Base-by-base conservation (phyloP, 257 asterid species). In the Eucommia ulmoides region DNA sequence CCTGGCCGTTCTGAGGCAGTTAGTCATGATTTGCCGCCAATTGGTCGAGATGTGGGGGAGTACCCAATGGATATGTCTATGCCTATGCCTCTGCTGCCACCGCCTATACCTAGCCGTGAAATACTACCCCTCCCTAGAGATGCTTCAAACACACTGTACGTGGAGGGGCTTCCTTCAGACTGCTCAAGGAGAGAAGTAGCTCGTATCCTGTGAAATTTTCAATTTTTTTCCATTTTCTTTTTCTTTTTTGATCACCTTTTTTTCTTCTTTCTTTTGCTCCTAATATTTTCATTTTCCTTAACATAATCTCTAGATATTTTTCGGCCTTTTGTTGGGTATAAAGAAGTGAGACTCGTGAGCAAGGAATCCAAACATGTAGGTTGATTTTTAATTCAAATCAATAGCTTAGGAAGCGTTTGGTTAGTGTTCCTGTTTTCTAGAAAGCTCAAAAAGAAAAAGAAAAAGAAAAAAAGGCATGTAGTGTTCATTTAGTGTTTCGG, bases 321-420 rank as follows among this genome's bases (percentile, higher is more conserved):
- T 57, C 89, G 94, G 38, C 93, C 89, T n/a, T 87, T 83, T 26
- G 86, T 80, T 19, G 94, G 96, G 51, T 87, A 76, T 59, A 76
- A 68, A 65, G 93, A 78, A 74, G 84, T 76, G 55, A 76, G 93
- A 69, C 81, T 83, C 42, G 88, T 83, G 47, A 83, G 80, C 23
- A 83, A 76, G 60, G 94, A 76, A 24, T 68, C 94, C 12, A 79
- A 82, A 76, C 80, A 65, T 19, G 96, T 83, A 74, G 68, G 88
- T 16, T 29, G 38, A 5, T 7, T 29, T 41, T 17, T 42, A 2
- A 49, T 46, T 10, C n/a, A 41, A 33, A 35, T 35, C 3, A 10
- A 18, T 18, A 35, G 44, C 11, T 35, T 35, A 2, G n/a, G 14
- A 10, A 35, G 11, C 44, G 2, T 15, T 2, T 35, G 3, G 3